Base-by-base conservation (phyloP, 345 rosid species). In the Salix dunnii region DNA sequence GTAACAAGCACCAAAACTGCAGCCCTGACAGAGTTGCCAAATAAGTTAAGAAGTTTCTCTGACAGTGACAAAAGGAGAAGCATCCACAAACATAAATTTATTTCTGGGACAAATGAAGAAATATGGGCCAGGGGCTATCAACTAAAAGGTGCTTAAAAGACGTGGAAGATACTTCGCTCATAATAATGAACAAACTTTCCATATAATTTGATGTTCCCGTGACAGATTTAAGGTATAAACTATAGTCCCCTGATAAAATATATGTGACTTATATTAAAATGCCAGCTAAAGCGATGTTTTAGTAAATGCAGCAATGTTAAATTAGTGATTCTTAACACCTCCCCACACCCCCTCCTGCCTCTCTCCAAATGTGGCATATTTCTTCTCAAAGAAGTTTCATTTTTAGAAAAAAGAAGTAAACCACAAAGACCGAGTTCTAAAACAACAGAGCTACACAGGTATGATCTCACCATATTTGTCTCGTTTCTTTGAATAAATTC, bases 1-100 rank as follows among this genome's bases (percentile, higher is more conserved):
- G 74, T 64, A 74, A 90, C 80, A 67, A 94, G 79, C 71, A 81
- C 84, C 68, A 84, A 73, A 67, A 83, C 93, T 38, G 87, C 67
- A n/a, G 72, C 67, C 94, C 98, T 92, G 90, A 68, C 60, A 80
- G 61, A 70, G 81, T 35, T 27, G 7, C 12, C 20, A 20, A 35
- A 36, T 43, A 33, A 48, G 3, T 43, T 16, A 17, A 31, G 73
- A 70, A 38, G n/a, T 27, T 66, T 20, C 12, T 63, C 25, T 12
- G 21, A 7, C 36, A 12, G 27, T 35, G 38, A 4, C 0, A 33
- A 21, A 73, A 17, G 49, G 18, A 40, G 11, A 30, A 40, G 42
- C 36, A 14, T 17, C 21, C 28, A n/a, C 38, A 62, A 49, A 30
- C 35, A 67, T 16, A 35, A 31, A 58, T 67, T 40, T 36, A 51